Conservation (phyloP, 2,329 filamentous ascomycete genomes). For the Fusarium paranaense region DNA sequence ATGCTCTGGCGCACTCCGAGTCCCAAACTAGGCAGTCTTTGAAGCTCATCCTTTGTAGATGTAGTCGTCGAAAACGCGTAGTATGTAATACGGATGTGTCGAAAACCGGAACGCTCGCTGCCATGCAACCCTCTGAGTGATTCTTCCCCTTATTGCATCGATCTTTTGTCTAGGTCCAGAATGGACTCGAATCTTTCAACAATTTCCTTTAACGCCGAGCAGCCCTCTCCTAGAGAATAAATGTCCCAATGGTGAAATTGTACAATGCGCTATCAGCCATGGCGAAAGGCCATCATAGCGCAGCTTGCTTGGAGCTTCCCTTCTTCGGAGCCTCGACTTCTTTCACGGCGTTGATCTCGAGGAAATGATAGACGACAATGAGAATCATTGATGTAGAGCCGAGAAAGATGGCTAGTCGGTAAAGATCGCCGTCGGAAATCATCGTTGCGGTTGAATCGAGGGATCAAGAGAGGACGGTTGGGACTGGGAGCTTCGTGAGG, state of each 20-base stretch:
- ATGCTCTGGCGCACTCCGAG: neutral
- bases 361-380: conserved; percentile 95
- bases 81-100: neutral
- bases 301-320: conserved; percentile 24
- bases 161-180: conserved; percentile 3
- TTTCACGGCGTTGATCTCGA: conserved; percentile 82
- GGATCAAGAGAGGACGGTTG: conserved; percentile 8
- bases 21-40: neutral
- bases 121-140: neutral
- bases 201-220: conserved; percentile 35
- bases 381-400: conserved; percentile 90
- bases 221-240: conserved; percentile 23
- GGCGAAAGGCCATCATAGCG: conserved; percentile 23
- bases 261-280: conserved; percentile 17
- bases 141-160: conserved; percentile 9
- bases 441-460: conserved; percentile 65
- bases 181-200: conserved; percentile 13
- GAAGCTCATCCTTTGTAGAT: neutral
- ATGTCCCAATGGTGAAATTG: conserved; percentile 19
- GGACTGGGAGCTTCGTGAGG: conserved; percentile 12
- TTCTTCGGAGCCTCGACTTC: conserved; percentile 24
- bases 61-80: neutral
- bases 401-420: conserved; percentile 91
- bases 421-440: conserved; percentile 95
- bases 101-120: conserved; percentile 3